Conservation (phyloP, 345 rosid species). For the Jatropha curcas region DNA sequence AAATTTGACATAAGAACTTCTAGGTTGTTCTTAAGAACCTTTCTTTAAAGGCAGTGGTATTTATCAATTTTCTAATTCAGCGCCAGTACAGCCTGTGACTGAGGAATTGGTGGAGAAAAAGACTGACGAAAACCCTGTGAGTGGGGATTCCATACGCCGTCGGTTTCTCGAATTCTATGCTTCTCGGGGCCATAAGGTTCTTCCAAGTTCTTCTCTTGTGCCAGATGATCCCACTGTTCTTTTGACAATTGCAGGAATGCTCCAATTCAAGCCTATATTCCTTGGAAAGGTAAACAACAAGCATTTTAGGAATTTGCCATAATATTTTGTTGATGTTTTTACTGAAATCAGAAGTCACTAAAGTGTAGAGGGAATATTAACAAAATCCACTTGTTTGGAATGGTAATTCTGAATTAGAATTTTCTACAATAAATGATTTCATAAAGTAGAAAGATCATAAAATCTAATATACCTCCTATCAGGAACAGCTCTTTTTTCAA, state of each 20-base stretch:
- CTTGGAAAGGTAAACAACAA: constrained; percentile 71
- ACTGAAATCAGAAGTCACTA: no score
- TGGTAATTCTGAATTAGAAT: neutral
- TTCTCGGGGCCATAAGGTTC: constrained; percentile 83
- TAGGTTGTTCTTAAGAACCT: constrained; percentile 18
- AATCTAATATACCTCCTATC: neutral
- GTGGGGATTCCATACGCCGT: constrained; percentile 81
- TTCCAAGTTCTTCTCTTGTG: constrained; percentile 90
- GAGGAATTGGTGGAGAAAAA: constrained; percentile 51
- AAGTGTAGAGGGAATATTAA: neutral
- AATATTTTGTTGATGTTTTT: neutral
- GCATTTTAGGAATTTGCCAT: neutral
- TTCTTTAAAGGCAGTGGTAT: constrained; percentile 19
- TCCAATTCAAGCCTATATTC: constrained; percentile 92
- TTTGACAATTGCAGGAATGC: constrained; percentile 96
- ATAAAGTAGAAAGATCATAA: neutral
- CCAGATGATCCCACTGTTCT: constrained; percentile 96
- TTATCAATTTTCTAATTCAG: constrained; percentile 51
- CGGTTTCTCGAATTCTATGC: constrained; percentile 86
- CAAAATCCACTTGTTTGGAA: neutral
- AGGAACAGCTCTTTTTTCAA: neutral
- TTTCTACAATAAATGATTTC: neutral
- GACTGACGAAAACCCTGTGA: constrained; percentile 40
- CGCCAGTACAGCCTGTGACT: constrained; percentile 59
- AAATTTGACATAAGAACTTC: neutral